phyloP scores from a whole-genome alignment of 164 flowering plant species.

The Dillenia turbinata region DNA sequence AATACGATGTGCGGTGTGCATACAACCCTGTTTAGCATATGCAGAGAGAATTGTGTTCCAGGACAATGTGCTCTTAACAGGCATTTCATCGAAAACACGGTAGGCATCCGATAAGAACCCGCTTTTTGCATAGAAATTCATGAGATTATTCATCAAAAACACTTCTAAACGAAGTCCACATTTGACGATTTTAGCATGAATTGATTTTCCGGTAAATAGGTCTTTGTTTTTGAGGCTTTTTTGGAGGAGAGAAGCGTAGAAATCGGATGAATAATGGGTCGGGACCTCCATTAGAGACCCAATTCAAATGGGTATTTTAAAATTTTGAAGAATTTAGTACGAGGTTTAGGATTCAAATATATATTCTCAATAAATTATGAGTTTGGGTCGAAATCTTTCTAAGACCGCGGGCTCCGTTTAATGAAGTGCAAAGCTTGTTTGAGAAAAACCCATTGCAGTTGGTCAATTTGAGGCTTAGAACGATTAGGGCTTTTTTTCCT shows the following conservation, averaged over 20 bases:
- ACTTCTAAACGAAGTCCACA: constrained; percentile 49
- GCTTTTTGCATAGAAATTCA: constrained; percentile 56
- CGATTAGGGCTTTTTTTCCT: no score
- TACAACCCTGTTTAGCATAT: constrained; percentile 50
- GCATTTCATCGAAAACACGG: constrained; percentile 28
- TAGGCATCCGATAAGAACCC: constrained; percentile 29
- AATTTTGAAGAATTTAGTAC: no score
- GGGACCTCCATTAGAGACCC: no score
- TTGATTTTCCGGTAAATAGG: constrained; percentile 34
- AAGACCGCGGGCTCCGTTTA: no score
- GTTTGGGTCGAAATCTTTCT: no score
- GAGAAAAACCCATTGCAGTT: no score
- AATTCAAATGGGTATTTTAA: no score
- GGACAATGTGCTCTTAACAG: constrained; percentile 19
- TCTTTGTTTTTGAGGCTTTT: constrained; percentile 32
- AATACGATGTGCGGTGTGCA: constrained; percentile 29
- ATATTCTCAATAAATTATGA: no score
- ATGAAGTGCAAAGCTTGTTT: no score
- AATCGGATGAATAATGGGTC: constrained; percentile 17
- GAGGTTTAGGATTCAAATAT: no score
- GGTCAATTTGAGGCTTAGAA: no score
- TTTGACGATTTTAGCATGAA: constrained; percentile 61
- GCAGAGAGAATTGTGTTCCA: constrained; percentile 52
- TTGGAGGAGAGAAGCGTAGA: constrained; percentile 46
- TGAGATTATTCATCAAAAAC: constrained; percentile 25